These are phyloP conservation scores for Stephanodiscus triporus DNA, from an alignment of 108 stramenopile genomes.

Conservation along the genomic window DNA sequence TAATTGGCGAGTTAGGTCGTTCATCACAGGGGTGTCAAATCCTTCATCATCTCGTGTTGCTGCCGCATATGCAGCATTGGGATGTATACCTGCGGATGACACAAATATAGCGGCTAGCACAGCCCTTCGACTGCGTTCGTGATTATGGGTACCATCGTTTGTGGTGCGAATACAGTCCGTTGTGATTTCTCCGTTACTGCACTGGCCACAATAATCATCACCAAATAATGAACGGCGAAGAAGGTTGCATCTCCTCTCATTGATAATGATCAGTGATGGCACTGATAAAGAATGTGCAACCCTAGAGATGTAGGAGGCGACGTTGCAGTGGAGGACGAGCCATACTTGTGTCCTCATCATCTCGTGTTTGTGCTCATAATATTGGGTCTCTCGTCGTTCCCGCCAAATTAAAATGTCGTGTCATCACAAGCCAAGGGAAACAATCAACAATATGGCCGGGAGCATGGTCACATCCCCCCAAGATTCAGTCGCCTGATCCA, in stretches of 20 bases:
- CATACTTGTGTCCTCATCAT: no score
- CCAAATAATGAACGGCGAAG: background rate
- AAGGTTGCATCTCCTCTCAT: background rate
- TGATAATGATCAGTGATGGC: background rate
- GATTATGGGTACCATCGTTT: background rate
- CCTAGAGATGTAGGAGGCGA: background rate
- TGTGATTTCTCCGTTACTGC: background rate
- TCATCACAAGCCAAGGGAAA: no score
- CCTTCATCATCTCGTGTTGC: background rate
- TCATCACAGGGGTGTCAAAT: background rate
- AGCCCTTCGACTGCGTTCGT: background rate
- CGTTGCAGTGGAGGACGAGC: background rate
- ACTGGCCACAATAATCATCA: background rate
- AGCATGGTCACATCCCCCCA: no score
- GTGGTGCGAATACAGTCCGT: background rate
- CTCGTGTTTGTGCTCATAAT: no score
- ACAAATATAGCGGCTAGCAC: background rate
- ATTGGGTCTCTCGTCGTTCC: no score
- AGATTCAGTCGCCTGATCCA: no score
- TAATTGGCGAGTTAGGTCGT: constrained; percentile 35
- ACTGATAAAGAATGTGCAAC: background rate
- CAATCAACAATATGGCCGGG: no score
- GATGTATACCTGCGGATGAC: background rate
- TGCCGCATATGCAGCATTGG: background rate
- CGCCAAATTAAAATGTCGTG: no score